phyloP scores from a whole-genome alignment of 371 early-diverging fungal species.

The Rhizomucor pusillus region DNA sequence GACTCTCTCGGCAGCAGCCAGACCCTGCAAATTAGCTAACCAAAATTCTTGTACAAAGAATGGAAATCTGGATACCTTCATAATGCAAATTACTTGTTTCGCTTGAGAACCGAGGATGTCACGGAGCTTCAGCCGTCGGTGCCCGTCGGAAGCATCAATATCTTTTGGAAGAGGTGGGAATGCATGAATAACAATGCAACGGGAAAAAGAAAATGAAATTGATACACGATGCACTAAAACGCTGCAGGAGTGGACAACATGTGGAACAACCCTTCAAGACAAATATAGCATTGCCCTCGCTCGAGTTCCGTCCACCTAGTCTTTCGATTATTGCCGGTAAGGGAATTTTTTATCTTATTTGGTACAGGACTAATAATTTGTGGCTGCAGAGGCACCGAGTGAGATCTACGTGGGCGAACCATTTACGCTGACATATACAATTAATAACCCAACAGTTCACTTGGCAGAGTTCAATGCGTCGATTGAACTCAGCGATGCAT shows the following conservation, averaged over 20 bases:
- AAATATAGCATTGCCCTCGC: slow-evolving; percentile 20
- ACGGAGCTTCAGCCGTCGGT: slow-evolving; percentile 30
- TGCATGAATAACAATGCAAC: too few species aligned
- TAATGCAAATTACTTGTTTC: slow-evolving; percentile 38
- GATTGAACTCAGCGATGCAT: slow-evolving; percentile 69
- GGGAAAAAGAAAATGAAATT: background rate
- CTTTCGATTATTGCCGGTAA: slow-evolving; percentile 41
- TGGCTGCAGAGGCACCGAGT: slow-evolving; percentile 40
- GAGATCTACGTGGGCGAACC: slow-evolving; percentile 55
- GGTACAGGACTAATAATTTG: background rate
- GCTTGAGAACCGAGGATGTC: slow-evolving; percentile 28
- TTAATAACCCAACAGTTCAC: slow-evolving; percentile 62
- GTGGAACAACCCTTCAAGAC: slow-evolving; percentile 18
- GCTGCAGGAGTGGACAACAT: background rate
- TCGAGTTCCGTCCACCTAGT: slow-evolving; percentile 29
- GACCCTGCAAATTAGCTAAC: background rate
- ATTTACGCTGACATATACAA: slow-evolving; percentile 54
- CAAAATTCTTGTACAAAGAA: slow-evolving; percentile 9
- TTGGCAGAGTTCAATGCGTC: slow-evolving; percentile 55
- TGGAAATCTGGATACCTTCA: slow-evolving; percentile 46
- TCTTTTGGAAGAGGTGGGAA: slow-evolving; percentile 43
- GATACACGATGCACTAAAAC: background rate
- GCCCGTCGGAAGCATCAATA: slow-evolving; percentile 32
- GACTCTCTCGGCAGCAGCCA: too few species aligned
- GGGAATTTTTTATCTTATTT: too few species aligned